Conservation (phyloP, 495 filamentous ascomycete genomes). For the Xylaria venustula region DNA sequence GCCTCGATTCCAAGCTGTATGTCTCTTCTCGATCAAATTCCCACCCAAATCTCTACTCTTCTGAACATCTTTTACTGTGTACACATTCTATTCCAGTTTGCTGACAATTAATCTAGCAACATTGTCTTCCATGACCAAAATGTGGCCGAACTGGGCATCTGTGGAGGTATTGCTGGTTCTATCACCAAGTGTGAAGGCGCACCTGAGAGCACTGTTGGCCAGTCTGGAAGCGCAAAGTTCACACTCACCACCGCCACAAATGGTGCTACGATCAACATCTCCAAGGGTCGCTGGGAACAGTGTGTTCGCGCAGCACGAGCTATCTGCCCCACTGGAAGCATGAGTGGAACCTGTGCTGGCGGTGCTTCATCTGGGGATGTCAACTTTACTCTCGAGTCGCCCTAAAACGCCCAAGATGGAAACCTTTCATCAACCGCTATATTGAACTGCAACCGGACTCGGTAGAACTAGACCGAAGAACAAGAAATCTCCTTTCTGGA, state of each 20-base stretch:
- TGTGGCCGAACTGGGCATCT: constrained; percentile 53
- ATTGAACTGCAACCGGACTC: not conserved
- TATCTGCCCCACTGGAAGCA: constrained; percentile 46
- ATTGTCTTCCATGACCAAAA: constrained; percentile 55
- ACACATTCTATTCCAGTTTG: not conserved
- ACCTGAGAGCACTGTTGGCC: constrained; percentile 38
- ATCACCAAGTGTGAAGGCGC: constrained; percentile 42
- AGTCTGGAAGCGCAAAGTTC: constrained; percentile 49
- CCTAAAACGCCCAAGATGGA: constrained; percentile 12
- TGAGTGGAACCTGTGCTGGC: constrained; percentile 46
- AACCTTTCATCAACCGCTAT: not conserved
- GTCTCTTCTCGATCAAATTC: constrained; percentile 4
- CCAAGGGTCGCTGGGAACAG: constrained; percentile 51
- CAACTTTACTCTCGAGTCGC: constrained; percentile 38
- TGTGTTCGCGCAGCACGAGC: constrained; percentile 49
- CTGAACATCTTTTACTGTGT: not conserved
- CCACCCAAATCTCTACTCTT: not conserved
- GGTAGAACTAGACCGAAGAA: not conserved
- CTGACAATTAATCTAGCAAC: constrained; percentile 32
- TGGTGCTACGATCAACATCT: constrained; percentile 48
- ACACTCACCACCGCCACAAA: constrained; percentile 32
- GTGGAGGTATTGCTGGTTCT: constrained; percentile 48
- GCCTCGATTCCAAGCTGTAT: constrained; percentile 37
- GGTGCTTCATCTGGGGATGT: constrained; percentile 50
- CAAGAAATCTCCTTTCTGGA: constrained; percentile 8